These are phyloP conservation scores for Lachancea waltii DNA, from an alignment of 805 yeast genomes.

Conservation along the genomic window DNA sequence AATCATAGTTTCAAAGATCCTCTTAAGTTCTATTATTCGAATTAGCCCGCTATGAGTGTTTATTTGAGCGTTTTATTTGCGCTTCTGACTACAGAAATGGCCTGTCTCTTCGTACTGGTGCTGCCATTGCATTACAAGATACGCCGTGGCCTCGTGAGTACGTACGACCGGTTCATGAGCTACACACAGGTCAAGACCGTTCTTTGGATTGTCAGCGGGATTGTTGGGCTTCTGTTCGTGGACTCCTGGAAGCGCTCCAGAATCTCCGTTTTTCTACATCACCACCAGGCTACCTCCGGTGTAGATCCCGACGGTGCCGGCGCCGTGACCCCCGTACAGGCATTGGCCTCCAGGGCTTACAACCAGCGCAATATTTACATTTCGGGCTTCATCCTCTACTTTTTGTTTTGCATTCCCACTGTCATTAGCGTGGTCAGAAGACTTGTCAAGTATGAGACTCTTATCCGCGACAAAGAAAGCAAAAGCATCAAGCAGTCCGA, in stretches of 20 bases:
- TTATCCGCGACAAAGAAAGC: conserved; percentile 18
- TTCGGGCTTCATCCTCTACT: conserved; percentile 55
- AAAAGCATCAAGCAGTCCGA: conserved; percentile 14
- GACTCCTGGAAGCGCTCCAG: conserved; percentile 47
- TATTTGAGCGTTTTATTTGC: conserved; percentile 38
- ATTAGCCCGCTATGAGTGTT: conserved; percentile 25
- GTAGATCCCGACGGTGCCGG: conserved; percentile 17
- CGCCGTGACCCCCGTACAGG: conserved; percentile 39
- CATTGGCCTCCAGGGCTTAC: conserved; percentile 53
- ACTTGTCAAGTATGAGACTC: conserved; percentile 42
- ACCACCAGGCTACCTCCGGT: conserved; percentile 24
- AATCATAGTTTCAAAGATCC: too few species aligned
- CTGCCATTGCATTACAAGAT: conserved; percentile 49
- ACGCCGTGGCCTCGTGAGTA: conserved; percentile 38
- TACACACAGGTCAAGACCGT: conserved; percentile 42
- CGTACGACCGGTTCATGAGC: conserved; percentile 32
- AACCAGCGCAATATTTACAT: conserved; percentile 58
- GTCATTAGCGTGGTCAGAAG: conserved; percentile 47
- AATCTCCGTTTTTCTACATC: conserved; percentile 26
- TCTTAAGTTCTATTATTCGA: too few species aligned
- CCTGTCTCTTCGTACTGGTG: conserved; percentile 39
- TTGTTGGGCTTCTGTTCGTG: conserved; percentile 44
- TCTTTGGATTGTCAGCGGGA: conserved; percentile 34
- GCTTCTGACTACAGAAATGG: conserved; percentile 48
- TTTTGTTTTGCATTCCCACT: conserved; percentile 48